phyloP scores from a whole-genome alignment of 352 stramenopile species.

The Peronospora destructor region DNA sequence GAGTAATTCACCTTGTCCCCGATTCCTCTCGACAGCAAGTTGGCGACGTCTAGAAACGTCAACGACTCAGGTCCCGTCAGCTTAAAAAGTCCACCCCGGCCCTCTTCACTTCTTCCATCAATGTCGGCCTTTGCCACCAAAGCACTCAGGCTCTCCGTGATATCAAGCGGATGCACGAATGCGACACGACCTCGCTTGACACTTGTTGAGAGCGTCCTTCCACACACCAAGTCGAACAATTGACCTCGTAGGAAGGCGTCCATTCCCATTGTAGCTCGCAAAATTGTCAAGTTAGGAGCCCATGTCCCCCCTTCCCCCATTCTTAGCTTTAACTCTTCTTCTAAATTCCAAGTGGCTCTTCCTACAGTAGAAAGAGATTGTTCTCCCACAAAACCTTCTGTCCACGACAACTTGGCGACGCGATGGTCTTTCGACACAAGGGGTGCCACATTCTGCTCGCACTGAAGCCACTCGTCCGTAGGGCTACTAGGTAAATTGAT shows the following conservation, averaged over 20 bases:
- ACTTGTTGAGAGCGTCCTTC: conserved; percentile 54
- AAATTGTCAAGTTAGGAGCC: conserved; percentile 22
- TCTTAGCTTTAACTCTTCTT: conserved; percentile 31
- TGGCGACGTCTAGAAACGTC: conserved; percentile 39
- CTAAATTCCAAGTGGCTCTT: conserved; percentile 38
- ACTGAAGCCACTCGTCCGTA: conserved; percentile 22
- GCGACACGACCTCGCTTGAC: conserved; percentile 50
- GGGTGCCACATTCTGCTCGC: conserved; percentile 20
- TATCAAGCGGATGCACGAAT: conserved; percentile 55
- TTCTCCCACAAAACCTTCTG: conserved; percentile 32
- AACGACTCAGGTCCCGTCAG: conserved; percentile 59
- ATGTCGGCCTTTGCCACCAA: conserved; percentile 12
- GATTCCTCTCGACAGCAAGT: conserved; percentile 38
- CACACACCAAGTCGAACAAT: conserved; percentile 51
- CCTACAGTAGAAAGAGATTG: conserved; percentile 29
- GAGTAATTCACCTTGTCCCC: conserved; percentile 45
- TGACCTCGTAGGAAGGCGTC: conserved; percentile 47
- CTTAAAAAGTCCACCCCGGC: conserved; percentile 7
- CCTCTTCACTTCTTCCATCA: neutral
- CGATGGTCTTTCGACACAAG: conserved; percentile 22
- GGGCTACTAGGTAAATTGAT: conserved; percentile 16
- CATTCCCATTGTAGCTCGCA: conserved; percentile 50
- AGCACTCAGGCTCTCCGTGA: conserved; percentile 38
- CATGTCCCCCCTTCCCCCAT: conserved; percentile 3
- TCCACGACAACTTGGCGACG: conserved; percentile 55